Percentiles rank a stretch among this genome's conserved stretches.
Evolutionary conservation across 202 grass and related monocot species (phyloP).

Genomic region (Cymbopogon flexuosus): DNA sequence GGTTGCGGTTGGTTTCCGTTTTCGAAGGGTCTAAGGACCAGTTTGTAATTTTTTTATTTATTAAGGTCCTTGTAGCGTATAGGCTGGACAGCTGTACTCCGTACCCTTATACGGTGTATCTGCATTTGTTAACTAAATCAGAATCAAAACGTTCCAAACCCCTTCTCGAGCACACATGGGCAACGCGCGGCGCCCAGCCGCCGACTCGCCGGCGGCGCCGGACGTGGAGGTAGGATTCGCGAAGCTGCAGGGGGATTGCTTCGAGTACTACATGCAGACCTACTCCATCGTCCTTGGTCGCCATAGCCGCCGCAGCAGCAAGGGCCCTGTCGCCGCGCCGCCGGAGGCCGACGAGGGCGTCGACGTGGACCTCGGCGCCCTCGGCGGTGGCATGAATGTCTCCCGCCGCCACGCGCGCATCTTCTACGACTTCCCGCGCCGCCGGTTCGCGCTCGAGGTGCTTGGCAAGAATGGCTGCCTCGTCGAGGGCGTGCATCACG

Average conservation of each 20-base stretch:
- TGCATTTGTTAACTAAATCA: background rate
- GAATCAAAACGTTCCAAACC: constrained; percentile 25
- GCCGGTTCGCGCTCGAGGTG: constrained; percentile 75
- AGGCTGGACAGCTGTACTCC: too few relatives aligned
- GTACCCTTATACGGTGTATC: too few relatives aligned
- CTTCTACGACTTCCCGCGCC: constrained; percentile 69
- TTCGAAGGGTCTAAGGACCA: too few relatives aligned
- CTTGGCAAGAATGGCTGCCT: constrained; percentile 85
- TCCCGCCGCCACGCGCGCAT: constrained; percentile 92
- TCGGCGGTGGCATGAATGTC: constrained; percentile 83
- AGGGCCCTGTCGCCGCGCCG: constrained; percentile 4
- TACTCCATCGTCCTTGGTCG: constrained; percentile 85
- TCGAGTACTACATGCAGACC: constrained; percentile 97
- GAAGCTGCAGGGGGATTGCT: constrained; percentile 82
- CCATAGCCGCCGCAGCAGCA: constrained; percentile 51
- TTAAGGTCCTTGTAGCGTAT: too few relatives aligned
- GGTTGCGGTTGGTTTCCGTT: too few relatives aligned
- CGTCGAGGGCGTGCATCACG: constrained; percentile 73
- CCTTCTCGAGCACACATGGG: constrained; percentile 29
- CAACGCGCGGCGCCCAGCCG: constrained; percentile 30
- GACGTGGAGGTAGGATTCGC: constrained; percentile 76
- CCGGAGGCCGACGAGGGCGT: constrained; percentile 25
- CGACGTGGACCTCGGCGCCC: constrained; percentile 68
- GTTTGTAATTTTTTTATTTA: too few relatives aligned
- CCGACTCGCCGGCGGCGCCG: background rate